Evolutionary conservation across 306 rosid species (phyloP).

Genomic region (Vigna angularis): DNA sequence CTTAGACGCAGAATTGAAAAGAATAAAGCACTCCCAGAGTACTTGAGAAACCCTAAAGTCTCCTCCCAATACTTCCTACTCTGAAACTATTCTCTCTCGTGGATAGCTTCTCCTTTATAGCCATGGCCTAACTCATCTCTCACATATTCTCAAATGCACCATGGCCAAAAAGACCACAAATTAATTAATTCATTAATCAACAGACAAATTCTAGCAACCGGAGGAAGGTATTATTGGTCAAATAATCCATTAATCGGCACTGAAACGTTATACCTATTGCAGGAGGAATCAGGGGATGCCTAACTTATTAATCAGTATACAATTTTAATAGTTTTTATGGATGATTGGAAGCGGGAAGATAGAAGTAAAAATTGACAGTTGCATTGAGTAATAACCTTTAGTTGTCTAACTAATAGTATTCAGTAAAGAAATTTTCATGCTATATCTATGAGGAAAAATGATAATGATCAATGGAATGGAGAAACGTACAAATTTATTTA

Average conservation of each 20-base stretch:
- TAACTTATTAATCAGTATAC: slow-evolving; percentile 6
- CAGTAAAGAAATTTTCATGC: slow-evolving; percentile 22
- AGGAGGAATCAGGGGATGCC: not conserved
- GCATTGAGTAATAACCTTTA: slow-evolving; percentile 5
- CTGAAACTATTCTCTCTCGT: not conserved
- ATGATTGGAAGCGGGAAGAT: slow-evolving; percentile 1
- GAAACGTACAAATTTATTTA: not conserved
- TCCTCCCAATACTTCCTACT: not conserved
- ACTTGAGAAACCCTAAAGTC: not conserved
- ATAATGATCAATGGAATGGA: slow-evolving; percentile 12
- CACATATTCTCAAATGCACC: slow-evolving; percentile 8
- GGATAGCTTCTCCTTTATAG: not conserved
- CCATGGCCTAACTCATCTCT: not conserved
- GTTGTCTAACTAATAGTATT: slow-evolving; percentile 17
- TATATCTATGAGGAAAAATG: slow-evolving; percentile 32
- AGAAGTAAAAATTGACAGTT: not conserved
- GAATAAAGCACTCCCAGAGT: slow-evolving; percentile 5
- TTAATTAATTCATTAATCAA: slow-evolving; percentile 22
- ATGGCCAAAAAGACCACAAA: slow-evolving; percentile 10
- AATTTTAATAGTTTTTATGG: slow-evolving; percentile 11
- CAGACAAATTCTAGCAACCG: slow-evolving; percentile 13
- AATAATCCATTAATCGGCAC: not conserved
- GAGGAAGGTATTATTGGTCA: not conserved
- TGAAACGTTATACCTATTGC: slow-evolving; percentile 10
- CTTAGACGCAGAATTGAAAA: not conserved